phyloP scores from a whole-genome alignment of 768 basidiomycete species.

The Lentinula boryana region DNA sequence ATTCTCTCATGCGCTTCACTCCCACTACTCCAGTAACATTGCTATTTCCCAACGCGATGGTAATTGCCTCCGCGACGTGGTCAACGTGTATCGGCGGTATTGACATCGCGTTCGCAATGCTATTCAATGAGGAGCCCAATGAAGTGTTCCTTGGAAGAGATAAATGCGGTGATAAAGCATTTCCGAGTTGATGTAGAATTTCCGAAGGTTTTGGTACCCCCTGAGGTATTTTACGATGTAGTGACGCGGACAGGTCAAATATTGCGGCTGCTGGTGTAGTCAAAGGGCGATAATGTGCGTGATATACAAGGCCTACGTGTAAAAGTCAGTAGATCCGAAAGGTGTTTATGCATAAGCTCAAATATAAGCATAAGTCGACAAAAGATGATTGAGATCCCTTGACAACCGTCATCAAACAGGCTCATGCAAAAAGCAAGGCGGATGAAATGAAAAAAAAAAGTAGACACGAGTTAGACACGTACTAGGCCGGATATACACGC shows the following conservation, averaged over 20 bases:
- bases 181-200: constrained; percentile 48
- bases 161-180: constrained; percentile 17
- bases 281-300: constrained; percentile 88
- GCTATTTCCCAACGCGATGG: constrained; percentile 49
- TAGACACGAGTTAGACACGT: constrained; percentile 22
- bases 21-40: constrained; percentile 61
- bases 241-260: constrained; percentile 70
- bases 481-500: constrained; percentile 89
- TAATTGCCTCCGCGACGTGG: constrained; percentile 83
- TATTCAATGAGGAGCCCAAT: constrained; percentile 41
- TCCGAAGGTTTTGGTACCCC: constrained; percentile 60
- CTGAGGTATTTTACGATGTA: constrained; percentile 57
- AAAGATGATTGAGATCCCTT: too few species aligned
- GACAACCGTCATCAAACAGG: neutral
- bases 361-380: too few species aligned
- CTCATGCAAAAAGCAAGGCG: neutral
- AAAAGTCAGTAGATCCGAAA: constrained; percentile 9
- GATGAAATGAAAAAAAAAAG: neutral
- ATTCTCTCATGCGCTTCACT: constrained; percentile 65
- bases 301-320: constrained; percentile 83
- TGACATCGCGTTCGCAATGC: constrained; percentile 73
- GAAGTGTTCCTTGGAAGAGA: constrained; percentile 8
- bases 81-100: constrained; percentile 94
- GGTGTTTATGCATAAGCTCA: constrained; percentile 2
- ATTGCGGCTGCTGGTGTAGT: constrained; percentile 80